Conservation (phyloP, 192 early-diverging fungal genomes). For the Linnemannia hyalina region DNA sequence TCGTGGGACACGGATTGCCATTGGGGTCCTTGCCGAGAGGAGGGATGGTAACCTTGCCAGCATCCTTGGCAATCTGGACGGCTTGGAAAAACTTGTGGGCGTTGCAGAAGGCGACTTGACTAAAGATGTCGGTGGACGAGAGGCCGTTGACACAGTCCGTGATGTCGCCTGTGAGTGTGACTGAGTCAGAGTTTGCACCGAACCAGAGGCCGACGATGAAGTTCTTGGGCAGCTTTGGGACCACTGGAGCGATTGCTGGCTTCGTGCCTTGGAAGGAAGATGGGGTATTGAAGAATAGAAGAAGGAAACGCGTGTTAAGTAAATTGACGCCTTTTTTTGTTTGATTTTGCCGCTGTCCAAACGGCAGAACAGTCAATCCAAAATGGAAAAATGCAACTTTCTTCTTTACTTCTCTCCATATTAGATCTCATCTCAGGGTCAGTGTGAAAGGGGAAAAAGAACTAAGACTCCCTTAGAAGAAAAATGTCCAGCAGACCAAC, state of each 20-base stretch:
- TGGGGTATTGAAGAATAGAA: neutral
- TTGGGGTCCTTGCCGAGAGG: conserved; percentile 25
- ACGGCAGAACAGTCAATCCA: too few species aligned
- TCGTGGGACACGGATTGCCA: conserved; percentile 34
- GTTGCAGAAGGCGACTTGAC: conserved; percentile 41
- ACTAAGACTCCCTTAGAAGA: neutral
- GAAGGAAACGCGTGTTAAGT: neutral
- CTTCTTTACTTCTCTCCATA: too few species aligned
- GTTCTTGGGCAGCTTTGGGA: conserved; percentile 30
- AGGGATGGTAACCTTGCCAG: conserved; percentile 15
- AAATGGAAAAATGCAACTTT: too few species aligned
- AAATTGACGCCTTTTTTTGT: neutral
- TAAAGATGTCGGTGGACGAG: conserved; percentile 31
- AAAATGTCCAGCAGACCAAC: neutral
- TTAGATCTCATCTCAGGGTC: neutral
- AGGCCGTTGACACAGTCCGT: conserved; percentile 29
- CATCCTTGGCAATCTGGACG: conserved; percentile 8
- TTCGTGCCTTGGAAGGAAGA: conserved; percentile 2
- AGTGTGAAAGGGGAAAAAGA: neutral
- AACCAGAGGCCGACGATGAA: conserved; percentile 38
- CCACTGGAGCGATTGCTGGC: conserved; percentile 24
- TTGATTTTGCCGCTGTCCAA: too few species aligned
- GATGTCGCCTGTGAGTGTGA: conserved; percentile 36
- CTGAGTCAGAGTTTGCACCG: conserved; percentile 30
- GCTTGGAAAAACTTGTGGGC: conserved; percentile 27